These are phyloP conservation scores for Candida schatavii DNA, from an alignment of 805 yeast genomes.

Conservation along the genomic window DNA sequence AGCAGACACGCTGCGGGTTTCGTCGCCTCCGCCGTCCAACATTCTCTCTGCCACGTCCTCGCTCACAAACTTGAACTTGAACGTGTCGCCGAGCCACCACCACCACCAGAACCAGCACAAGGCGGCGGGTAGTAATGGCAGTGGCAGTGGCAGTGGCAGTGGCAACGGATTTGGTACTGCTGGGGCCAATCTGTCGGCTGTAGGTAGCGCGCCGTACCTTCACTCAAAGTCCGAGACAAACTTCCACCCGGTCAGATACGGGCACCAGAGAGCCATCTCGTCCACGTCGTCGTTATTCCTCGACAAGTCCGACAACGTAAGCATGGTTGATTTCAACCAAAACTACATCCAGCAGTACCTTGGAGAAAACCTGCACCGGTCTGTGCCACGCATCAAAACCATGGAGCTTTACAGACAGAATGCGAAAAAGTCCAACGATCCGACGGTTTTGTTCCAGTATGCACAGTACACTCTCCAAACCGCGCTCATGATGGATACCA, in stretches of 20 bases:
- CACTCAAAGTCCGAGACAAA: constrained; percentile 27
- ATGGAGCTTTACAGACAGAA: constrained; percentile 83
- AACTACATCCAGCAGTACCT: constrained; percentile 50
- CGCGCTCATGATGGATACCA: constrained; percentile 57
- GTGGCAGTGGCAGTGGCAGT: neutral
- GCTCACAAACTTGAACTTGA: constrained; percentile 30
- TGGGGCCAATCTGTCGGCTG: neutral
- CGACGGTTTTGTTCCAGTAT: constrained; percentile 81
- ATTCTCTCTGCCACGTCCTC: constrained; percentile 34
- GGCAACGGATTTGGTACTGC: neutral
- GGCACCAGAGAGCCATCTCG: constrained; percentile 35
- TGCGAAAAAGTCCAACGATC: constrained; percentile 82
- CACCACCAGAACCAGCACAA: neutral
- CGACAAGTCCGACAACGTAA: constrained; percentile 25
- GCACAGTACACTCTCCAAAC: constrained; percentile 90
- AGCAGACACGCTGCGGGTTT: constrained; percentile 4
- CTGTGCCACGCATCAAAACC: constrained; percentile 77
- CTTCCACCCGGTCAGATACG: constrained; percentile 9
- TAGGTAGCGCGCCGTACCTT: constrained; percentile 1
- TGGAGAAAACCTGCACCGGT: constrained; percentile 46
- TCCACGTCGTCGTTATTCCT: constrained; percentile 37
- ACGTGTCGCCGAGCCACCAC: neutral
- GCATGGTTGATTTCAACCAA: constrained; percentile 51
- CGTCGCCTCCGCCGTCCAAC: constrained; percentile 25
- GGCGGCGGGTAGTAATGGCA: neutral